Base-by-base conservation (phyloP, 2,329 filamentous ascomycete species). In the Calonectria pauciramosa region DNA sequence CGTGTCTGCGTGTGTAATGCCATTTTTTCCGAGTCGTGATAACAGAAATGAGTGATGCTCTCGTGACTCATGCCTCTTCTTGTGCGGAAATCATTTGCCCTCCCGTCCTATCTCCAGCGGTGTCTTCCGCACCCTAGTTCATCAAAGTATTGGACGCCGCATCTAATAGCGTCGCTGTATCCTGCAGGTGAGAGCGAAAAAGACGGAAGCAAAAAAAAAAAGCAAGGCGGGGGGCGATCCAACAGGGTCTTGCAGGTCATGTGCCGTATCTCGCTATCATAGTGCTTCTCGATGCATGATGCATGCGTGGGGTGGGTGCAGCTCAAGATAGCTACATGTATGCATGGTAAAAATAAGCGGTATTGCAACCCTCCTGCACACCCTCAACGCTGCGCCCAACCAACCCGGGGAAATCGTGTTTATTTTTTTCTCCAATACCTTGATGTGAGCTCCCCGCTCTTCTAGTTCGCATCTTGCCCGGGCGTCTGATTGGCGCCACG, bases 401-500 rank as follows among this genome's bases (percentile, higher is more conserved):
- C 44, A 64, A 18, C 18, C 41, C 47, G 18, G 20, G 52, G 38
- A 68, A 44, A 63, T 36, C 56, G 56, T 38, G 2, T 60, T 23
- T 36, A 34, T 28, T 23, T 32, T 26, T 36, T 51, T 38, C 41
- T 36, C 51, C 63, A 28, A 67, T 71, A 51, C 36, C 49, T 32
- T 47, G 52, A 47, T 30, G 52, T 68, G 14, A 26, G 28, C 44
- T 32, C 49, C n/a, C 44, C 52, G 32, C 34, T 26, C 36, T 26
- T 47, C 30, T 54, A 63, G 41, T 72, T 60, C 36, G 47, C 56
- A 41, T 41, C 56, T 23, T 36, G 28, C 32, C 14, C 26, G 16
- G 54, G 51, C 26, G 66, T 34, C 64, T 69, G 47, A 69, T 69
- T 73, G 71, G 71, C 56, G 71, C 66, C 71, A 69, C 66, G 56